Percentiles rank a stretch among this genome's conserved stretches.
phyloP scores from a whole-genome alignment of 352 stramenopile species.

The Phytophthora brassicae region DNA sequence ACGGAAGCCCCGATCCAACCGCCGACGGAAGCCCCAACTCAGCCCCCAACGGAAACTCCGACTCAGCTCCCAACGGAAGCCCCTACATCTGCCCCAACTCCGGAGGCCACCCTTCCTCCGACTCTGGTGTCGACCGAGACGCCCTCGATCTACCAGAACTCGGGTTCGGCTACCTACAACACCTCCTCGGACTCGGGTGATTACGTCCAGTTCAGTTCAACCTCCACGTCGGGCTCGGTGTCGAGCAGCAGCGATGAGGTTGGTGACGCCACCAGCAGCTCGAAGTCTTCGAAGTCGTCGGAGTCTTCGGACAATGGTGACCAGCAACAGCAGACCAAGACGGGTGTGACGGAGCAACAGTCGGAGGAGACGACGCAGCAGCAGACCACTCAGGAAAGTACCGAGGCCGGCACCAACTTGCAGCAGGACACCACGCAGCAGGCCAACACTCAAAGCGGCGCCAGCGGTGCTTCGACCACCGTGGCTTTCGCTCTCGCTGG shows the following conservation, averaged over 20 bases:
- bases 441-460: conserved; percentile 41
- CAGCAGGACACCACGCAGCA: conserved; percentile 28
- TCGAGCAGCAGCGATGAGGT: conserved; percentile 5
- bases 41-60: not conserved
- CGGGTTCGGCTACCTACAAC: conserved; percentile 21
- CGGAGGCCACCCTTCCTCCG: conserved; percentile 5
- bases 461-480: conserved; percentile 8
- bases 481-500: conserved; percentile 28
- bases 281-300: conserved; percentile 4
- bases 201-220: conserved; percentile 1
- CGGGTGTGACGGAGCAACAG: conserved; percentile 9
- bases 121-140: conserved; percentile 16
- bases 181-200: conserved; percentile 9
- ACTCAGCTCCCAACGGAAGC: conserved; percentile 6
- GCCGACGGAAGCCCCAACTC: not conserved
- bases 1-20: not conserved
- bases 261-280: conserved; percentile 6
- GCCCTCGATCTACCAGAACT: conserved; percentile 17
- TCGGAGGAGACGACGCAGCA: conserved; percentile 14
- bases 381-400: conserved; percentile 18
- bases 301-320: conserved; percentile 19
- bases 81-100: conserved; percentile 6
- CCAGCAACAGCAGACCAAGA: conserved; percentile 11
- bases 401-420: conserved; percentile 9
- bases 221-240: conserved; percentile 12